Base-by-base conservation (phyloP, 768 basidiomycete genomes). In the Xerocomellus amylosporus region DNA sequence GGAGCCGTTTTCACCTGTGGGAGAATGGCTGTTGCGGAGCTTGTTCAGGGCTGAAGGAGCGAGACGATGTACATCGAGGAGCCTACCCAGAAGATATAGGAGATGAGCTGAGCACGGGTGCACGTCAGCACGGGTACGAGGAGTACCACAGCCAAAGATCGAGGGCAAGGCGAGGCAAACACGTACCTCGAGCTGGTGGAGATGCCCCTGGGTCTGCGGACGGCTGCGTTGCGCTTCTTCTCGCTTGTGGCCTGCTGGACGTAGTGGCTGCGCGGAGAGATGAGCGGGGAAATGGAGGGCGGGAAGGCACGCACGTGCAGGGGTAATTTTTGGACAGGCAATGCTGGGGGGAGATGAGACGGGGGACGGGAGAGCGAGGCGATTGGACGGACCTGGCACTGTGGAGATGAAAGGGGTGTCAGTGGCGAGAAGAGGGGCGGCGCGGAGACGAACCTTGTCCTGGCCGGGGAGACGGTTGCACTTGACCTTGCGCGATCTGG, bases 271-370 rank as follows among this genome's bases (percentile, higher is more conserved):
- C 58, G 53, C 42, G 33, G 46, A 47, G 43, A 42, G 48, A 63
- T 58, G 56, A 58, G 51, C 52, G 63, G 54, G 58, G 60, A 61
- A 58, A 30, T 30, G 34, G 46, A 49, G 55, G 55, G 60, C 54
- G 59, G 51, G 39, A 55, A 61, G 53, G 59, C 17, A 83, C 88
- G 62, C 64, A 93, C 91, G 92, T 93, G 90, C 92, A 95, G 42
- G 90, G 86, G 65, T 89, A 91, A 65, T 89, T 91, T 75, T 95
- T 95, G 57, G 86, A 81, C 56, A 85, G 72, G 71, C 92, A 95
- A 65, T 93, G 91, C 86, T 93, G 13, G 8, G 31, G 53, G 46
- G 59, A 54, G 49, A 57, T 56, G 57, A 54, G 43, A 22, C 20
- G 53, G 19, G 33, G 17, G 20, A 55, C 33, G 57, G 54, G 37